Evolutionary conservation across 225 moss, liverwort and hornwort species (phyloP), one percentile per base, ranked within the genome.

Genomic region (Pseudisothecium myosuroides): DNA sequence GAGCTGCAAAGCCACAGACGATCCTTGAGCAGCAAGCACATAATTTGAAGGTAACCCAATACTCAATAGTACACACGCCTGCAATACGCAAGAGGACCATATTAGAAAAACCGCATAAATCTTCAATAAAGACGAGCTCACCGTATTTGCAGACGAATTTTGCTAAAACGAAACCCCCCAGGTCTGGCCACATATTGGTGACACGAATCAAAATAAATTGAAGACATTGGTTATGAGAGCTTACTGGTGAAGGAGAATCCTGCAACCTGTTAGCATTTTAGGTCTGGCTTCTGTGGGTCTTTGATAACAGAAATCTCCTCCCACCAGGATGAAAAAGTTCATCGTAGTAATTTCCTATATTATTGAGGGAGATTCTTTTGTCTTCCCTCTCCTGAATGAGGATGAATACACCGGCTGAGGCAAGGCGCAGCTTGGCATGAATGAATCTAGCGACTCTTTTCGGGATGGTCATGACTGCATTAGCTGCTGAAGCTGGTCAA

Each of bases 401-500:
- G 87, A 92, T 89, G 90, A 92, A 91, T 92, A 88, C 83, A 87
- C 83, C 82, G 71, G 91, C 93, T 90, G 88, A 76, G 79, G 65
- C 69, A 88, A 80, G 76, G 85, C 88, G 69, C 87, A 91, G 88
- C 89, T 89, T 92, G 91, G 88, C 83, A 85, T 86, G 87, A 84
- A 87, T 79, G 59, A 91, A 90, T 87, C 90, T 87, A 88, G 82
- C 67, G 75, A 87, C 80, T 88, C 87, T 78, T 64, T 79, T 79
- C 14, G 76, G 82, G 62, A 54, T 71, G 76, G 80, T 93, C 91
- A 99, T 73, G 97, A 95, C 87, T 96, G 97, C 95, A 99, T 91
- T 84, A 99, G 92, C 91, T 97, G 96, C 90, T 96, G 95, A 90
- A 99, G 95, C 94, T 99, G 96, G 79, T 94, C 92, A 82, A 96